A percentile compares a stretch with the other conserved stretches of the same genome.
Conservation (phyloP, 352 stramenopile species). For the Thalassiosira mediterranea region DNA sequence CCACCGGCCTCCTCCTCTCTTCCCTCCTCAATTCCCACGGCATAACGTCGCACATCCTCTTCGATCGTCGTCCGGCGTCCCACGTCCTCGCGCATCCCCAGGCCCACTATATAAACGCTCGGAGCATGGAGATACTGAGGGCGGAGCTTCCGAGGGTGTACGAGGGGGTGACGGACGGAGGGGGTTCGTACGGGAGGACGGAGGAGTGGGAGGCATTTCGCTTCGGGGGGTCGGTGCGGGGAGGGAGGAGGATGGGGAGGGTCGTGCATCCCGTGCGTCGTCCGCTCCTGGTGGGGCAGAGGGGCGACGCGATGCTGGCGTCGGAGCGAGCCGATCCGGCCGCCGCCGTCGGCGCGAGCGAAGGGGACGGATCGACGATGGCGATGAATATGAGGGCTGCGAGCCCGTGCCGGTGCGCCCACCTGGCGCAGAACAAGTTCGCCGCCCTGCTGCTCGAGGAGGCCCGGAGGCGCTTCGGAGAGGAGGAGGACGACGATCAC, state of each 20-base stretch:
- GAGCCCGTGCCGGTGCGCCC: conserved; percentile 47
- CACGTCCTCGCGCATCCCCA: conserved; percentile 86
- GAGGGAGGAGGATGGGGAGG: conserved; percentile 76
- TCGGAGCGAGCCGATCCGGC: background rate
- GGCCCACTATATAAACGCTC: conserved; percentile 94
- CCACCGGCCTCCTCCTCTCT: conserved; percentile 71
- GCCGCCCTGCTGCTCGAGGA: conserved; percentile 47
- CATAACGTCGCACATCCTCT: conserved; percentile 56
- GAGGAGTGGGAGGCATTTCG: conserved; percentile 79
- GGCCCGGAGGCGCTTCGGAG: conserved; percentile 10
- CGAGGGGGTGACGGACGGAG: conserved; percentile 44
- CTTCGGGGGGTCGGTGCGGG: conserved; percentile 70
- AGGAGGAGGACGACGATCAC: conserved; percentile 6
- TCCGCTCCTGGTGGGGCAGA: conserved; percentile 26
- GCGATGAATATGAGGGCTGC: background rate
- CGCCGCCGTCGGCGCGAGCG: background rate
- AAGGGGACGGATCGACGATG: background rate
- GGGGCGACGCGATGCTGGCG: conserved; percentile 37
- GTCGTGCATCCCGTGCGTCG: conserved; percentile 71
- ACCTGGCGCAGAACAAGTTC: conserved; percentile 72
- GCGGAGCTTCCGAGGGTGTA: conserved; percentile 54
- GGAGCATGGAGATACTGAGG: conserved; percentile 92
- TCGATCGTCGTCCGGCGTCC: conserved; percentile 59
- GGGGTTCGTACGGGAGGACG: conserved; percentile 67
- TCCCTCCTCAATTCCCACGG: conserved; percentile 65